Base-by-base conservation (phyloP, 1,284 basidiomycete species). In the Ceratobasidium sp. region DNA sequence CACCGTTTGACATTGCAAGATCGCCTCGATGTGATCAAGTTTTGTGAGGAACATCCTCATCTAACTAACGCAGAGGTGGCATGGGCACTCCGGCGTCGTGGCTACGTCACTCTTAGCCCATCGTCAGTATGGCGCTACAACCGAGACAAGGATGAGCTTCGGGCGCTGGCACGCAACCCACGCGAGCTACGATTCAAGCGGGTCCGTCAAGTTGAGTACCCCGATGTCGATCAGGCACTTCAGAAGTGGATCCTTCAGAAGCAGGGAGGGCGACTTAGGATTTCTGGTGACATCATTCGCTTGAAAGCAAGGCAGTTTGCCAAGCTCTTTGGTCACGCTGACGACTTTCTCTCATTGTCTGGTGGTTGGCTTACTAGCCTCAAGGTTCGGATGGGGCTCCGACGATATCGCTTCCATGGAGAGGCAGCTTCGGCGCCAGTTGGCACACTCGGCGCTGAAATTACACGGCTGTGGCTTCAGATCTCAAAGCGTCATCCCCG, bases 391-490 rank as follows among this genome's bases (percentile, higher is more conserved):
- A 47, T 35, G 46, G 77, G 79, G 4, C 75, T 84, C 1, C 73
- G 76, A 38, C 79, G 82, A 61, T 73, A 73, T 73, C 28, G 72
- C 2, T 54, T 76, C 18, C 83, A 84, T 78, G 82, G 83, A 16
- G 83, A 84, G 74, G 81, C 82, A 44, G 82, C 73, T 28, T 82
- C 81, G 23, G 80, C 63, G 8, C 50, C 46, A 54, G n/a, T 64
- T 35, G 62, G 38, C 7, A 44, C 21, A 1, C 26, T 73, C 14
- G 41, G 6, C 1, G 54, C 11, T 7, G 61, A 63, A 26, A 21
- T 57, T 1, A 18, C 23, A 18, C 11, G 32, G 14, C 32, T 38
- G 1, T 38, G 18, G 23, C 32, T 2, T 7, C 55, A 38, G 6
- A 58, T 58, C 11, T 4, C 16, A 9, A 1, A 80, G 82, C 79